These are phyloP conservation scores for Malus hybrid DNA, from an alignment of 331 rosid species.

Conservation along the genomic window DNA sequence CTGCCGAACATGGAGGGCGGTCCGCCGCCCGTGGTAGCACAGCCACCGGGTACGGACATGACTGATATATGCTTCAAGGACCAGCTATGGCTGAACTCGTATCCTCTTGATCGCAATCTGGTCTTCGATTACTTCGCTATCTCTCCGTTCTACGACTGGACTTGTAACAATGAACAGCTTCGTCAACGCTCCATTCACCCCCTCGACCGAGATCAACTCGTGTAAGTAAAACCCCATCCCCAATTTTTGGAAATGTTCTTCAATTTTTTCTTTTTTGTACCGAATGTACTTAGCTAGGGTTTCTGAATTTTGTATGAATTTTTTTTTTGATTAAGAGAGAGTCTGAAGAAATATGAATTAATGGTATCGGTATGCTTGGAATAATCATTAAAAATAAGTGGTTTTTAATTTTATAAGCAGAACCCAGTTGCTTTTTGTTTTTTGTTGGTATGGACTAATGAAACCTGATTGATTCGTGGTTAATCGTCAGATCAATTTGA, in stretches of 20 bases:
- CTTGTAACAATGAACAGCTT: conserved; percentile 89
- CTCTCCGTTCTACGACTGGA: conserved; percentile 87
- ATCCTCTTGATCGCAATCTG: conserved; percentile 78
- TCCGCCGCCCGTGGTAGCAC: conserved; percentile 30
- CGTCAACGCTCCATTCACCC: conserved; percentile 91
- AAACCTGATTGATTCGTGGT: not conserved
- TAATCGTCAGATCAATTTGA: not conserved
- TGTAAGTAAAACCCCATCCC: conserved; percentile 30
- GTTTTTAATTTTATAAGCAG: not conserved
- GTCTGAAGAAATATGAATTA: not conserved
- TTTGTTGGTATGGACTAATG: not conserved
- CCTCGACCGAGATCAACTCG: conserved; percentile 67
- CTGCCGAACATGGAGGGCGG: conserved; percentile 44
- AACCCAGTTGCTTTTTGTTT: not conserved
- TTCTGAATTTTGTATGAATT: not conserved
- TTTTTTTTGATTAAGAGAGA: not conserved
- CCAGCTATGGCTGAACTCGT: conserved; percentile 77
- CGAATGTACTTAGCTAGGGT: not conserved
- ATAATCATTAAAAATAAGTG: not conserved
- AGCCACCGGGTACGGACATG: conserved; percentile 84
- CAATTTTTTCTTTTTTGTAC: not conserved
- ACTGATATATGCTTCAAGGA: conserved; percentile 88
- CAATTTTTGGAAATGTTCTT: not conserved
- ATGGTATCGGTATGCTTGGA: not conserved
- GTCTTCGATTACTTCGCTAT: conserved; percentile 94